phyloP scores from a whole-genome alignment of 768 basidiomycete genomes.

The Amanita molliuscula region DNA sequence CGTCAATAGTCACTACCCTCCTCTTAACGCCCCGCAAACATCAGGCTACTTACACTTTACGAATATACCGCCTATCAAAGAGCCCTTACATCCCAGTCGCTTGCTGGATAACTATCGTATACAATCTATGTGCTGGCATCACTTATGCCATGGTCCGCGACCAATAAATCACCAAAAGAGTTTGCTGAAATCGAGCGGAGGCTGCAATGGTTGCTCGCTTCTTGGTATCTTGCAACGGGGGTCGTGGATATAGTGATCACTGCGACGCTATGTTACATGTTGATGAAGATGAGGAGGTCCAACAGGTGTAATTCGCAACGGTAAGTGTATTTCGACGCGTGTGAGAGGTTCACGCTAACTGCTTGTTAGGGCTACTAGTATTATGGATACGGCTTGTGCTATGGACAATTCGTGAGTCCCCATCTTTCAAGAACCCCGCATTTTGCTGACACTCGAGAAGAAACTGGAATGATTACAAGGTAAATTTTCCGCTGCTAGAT shows the following conservation, averaged over 20 bases:
- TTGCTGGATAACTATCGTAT: neutral
- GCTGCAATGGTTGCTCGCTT: neutral
- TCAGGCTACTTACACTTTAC: neutral
- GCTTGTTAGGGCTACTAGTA: neutral
- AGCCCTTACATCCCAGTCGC: neutral
- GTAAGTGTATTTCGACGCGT: neutral
- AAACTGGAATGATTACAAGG: constrained; percentile 4
- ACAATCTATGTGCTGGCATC: neutral
- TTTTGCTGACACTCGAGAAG: neutral
- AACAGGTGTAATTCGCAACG: neutral
- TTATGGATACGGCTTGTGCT: neutral
- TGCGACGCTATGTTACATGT: neutral
- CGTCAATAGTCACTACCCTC: neutral
- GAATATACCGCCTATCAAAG: neutral
- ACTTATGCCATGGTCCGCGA: neutral
- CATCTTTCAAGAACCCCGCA: neutral
- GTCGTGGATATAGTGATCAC: neutral
- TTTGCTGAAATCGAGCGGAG: neutral
- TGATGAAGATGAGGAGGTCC: neutral
- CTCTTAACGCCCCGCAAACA: neutral
- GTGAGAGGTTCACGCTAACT: neutral
- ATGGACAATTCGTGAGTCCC: neutral
- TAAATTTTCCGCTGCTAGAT: neutral
- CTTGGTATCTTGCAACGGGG: neutral
- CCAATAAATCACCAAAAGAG: neutral